A percentile compares a stretch with the other conserved stretches of the same genome.
These are phyloP conservation scores for Geranium incanum DNA, from an alignment of 441 rosid species.

Conservation along the genomic window DNA sequence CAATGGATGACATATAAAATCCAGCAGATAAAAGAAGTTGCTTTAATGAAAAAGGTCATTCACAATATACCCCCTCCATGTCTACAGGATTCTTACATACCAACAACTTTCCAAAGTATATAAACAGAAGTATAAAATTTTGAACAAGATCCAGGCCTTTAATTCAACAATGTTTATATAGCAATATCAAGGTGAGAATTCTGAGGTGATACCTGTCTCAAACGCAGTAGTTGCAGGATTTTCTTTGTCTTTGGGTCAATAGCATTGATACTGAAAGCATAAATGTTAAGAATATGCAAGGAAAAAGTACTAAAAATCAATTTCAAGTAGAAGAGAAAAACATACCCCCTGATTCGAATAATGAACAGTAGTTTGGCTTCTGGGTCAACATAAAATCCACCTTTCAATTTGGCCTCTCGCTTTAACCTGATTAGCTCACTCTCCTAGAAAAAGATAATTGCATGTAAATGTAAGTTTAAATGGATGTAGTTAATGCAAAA, in stretches of 20 bases:
- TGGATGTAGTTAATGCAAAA: no score
- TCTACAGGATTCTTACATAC: no score
- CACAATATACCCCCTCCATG: not conserved
- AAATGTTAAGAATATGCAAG: not conserved
- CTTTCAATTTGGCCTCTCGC: conserved; percentile 73
- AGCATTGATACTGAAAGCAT: conserved; percentile 55
- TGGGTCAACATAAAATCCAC: conserved; percentile 77
- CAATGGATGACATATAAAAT: not conserved
- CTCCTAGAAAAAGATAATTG: conserved; percentile 23
- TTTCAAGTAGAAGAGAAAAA: not conserved
- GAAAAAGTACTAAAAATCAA: not conserved
- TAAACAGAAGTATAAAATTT: not conserved
- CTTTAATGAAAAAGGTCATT: not conserved
- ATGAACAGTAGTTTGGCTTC: conserved; percentile 78
- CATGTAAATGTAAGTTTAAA: not conserved
- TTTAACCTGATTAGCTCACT: conserved; percentile 51
- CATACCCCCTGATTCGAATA: conserved; percentile 72
- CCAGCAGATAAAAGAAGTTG: not conserved
- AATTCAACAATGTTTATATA: no score
- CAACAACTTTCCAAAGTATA: not conserved
- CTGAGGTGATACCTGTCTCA: conserved; percentile 50
- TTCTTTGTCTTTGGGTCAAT: conserved; percentile 71
- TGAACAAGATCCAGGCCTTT: not conserved
- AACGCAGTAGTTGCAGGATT: conserved; percentile 61
- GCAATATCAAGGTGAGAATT: not conserved